These are phyloP conservation scores for Zymoseptoria ardabiliae DNA, from an alignment of 2,329 filamentous ascomycete species.

Conservation along the genomic window DNA sequence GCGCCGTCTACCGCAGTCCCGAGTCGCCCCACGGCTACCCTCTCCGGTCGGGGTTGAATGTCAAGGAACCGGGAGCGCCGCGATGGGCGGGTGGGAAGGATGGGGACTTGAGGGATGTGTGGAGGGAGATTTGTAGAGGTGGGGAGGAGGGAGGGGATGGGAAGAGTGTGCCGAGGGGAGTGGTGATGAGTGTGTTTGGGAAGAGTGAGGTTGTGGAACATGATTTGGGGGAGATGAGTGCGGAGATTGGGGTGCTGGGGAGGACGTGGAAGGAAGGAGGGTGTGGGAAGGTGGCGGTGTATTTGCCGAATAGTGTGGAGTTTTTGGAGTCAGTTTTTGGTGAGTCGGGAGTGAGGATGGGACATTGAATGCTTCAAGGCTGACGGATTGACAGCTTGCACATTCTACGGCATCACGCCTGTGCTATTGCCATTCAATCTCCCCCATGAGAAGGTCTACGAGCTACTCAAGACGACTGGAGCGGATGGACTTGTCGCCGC, in stretches of 20 bases:
- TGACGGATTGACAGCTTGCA: conserved; percentile 52
- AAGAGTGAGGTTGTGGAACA: conserved; percentile 68
- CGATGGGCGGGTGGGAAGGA: conserved; percentile 79
- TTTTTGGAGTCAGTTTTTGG: conserved; percentile 72
- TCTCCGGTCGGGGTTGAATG: conserved; percentile 67
- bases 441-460: conserved; percentile 58
- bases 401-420: conserved; percentile 82
- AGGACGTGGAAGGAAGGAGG: conserved; percentile 63
- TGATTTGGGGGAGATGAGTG: conserved; percentile 61
- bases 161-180: conserved; percentile 54
- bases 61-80: conserved; percentile 70
- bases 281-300: conserved; percentile 71
- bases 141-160: conserved; percentile 54
- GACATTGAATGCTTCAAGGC: too few species aligned
- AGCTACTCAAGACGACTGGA: conserved; percentile 63
- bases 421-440: conserved; percentile 80
- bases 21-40: conserved; percentile 80
- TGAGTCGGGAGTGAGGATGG: conserved; percentile 30
- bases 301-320: conserved; percentile 89
- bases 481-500: conserved; percentile 78
- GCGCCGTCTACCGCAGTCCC: conserved; percentile 75
- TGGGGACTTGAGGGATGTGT: conserved; percentile 86
- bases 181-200: conserved; percentile 72
- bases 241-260: conserved; percentile 82
- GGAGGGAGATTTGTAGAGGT: conserved; percentile 55